These are phyloP conservation scores for Akanthomyces dipterigenus DNA, from an alignment of 2,329 filamentous ascomycete genomes.

Conservation along the genomic window DNA sequence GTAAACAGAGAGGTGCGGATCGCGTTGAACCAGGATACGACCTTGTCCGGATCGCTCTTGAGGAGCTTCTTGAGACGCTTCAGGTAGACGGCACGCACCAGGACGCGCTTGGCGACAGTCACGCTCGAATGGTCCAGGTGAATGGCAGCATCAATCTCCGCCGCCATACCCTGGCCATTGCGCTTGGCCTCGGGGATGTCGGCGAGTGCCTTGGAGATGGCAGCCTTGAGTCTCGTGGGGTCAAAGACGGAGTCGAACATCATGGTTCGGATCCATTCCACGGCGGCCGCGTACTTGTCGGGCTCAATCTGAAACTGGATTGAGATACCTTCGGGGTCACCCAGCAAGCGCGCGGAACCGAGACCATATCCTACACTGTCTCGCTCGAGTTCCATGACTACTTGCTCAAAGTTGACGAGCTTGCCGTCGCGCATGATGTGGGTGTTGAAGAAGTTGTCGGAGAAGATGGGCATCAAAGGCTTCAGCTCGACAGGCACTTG, in stretches of 20 bases:
- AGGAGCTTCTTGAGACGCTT: slow-evolving; percentile 79
- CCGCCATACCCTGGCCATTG: slow-evolving; percentile 63
- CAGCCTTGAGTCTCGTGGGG: slow-evolving; percentile 53
- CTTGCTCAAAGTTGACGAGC: slow-evolving; percentile 79
- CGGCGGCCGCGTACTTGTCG: slow-evolving; percentile 75
- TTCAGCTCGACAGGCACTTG: slow-evolving; percentile 74
- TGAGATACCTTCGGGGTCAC: slow-evolving; percentile 74
- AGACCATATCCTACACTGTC: slow-evolving; percentile 84
- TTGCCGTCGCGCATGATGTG: slow-evolving; percentile 73
- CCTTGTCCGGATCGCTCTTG: slow-evolving; percentile 64
- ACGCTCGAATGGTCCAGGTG: slow-evolving; percentile 74
- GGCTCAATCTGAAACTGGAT: slow-evolving; percentile 82
- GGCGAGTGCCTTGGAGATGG: slow-evolving; percentile 73
- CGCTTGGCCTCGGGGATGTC: slow-evolving; percentile 92
- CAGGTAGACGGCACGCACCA: slow-evolving; percentile 83
- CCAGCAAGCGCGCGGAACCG: slow-evolving; percentile 58
- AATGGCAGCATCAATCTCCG: slow-evolving; percentile 65
- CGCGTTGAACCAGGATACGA: slow-evolving; percentile 70
- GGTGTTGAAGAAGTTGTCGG: slow-evolving; percentile 90
- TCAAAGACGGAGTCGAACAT: slow-evolving; percentile 90
- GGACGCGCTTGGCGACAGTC: slow-evolving; percentile 67
- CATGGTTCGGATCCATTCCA: slow-evolving; percentile 78
- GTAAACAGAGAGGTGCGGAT: slow-evolving; percentile 71
- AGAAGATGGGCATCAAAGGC: slow-evolving; percentile 77
- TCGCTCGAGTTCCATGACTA: slow-evolving; percentile 83